Conservation (phyloP, 768 basidiomycete genomes). For the Trichaptum fuscoviolaceum region DNA sequence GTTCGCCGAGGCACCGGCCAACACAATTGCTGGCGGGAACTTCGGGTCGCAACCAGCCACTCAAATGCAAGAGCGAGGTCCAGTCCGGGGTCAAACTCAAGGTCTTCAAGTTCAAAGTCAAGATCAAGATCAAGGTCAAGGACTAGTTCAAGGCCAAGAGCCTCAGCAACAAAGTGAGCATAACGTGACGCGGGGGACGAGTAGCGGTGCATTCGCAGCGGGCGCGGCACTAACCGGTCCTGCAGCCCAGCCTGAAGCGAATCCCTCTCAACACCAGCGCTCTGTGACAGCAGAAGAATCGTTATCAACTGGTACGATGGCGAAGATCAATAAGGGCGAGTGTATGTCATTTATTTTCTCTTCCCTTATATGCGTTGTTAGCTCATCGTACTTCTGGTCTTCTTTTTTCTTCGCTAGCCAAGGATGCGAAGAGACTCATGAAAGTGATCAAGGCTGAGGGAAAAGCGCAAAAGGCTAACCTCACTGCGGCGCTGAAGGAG, state of each 20-base stretch:
- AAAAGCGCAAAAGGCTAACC: conserved; percentile 25
- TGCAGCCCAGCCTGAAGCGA: not conserved
- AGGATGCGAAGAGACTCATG: conserved; percentile 26
- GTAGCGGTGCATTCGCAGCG: conserved; percentile 1
- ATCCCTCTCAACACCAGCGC: not conserved
- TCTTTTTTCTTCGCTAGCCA: not conserved
- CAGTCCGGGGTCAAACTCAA: not conserved
- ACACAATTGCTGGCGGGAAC: not conserved
- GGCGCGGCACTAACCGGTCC: not conserved
- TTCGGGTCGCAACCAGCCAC: not conserved
- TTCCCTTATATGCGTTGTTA: not conserved
- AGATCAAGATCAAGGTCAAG: not conserved
- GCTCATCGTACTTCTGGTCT: not conserved
- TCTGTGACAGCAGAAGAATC: not conserved
- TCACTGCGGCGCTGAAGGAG: conserved; percentile 27
- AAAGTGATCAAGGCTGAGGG: conserved; percentile 30
- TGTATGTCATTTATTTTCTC: not conserved
- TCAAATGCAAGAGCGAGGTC: not conserved
- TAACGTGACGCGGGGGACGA: not conserved
- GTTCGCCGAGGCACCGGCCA: not conserved
- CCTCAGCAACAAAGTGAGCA: not conserved
- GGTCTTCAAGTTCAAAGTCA: not conserved
- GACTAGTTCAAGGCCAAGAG: not conserved
- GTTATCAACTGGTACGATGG: not conserved
- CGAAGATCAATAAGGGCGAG: conserved; percentile 1